Conservation (phyloP, 2,329 filamentous ascomycete genomes). For the Paecilomyces dactylethromorphus region DNA sequence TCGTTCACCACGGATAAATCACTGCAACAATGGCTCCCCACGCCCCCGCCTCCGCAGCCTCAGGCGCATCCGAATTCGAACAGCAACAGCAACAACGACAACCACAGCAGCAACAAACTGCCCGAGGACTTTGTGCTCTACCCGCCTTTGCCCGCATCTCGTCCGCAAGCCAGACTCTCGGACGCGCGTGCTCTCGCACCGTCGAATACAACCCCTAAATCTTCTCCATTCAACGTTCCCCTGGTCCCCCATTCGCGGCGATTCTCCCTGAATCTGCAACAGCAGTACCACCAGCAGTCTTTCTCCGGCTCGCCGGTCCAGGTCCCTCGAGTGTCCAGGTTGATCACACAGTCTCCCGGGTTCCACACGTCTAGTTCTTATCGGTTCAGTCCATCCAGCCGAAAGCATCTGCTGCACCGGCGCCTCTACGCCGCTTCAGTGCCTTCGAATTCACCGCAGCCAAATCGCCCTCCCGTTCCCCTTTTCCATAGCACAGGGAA, state of each 20-base stretch:
- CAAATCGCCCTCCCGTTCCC: conserved; percentile 33
- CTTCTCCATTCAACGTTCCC: conserved; percentile 16
- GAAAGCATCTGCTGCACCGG: conserved; percentile 18
- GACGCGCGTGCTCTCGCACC: conserved; percentile 28
- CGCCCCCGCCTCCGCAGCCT: conserved; percentile 37
- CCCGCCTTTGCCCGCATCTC: conserved; percentile 22
- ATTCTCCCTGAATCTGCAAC: conserved; percentile 30
- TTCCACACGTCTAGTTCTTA: conserved; percentile 32
- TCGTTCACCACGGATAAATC: conserved; percentile 45
- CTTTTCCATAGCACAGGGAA: conserved; percentile 27
- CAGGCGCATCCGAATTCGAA: conserved; percentile 29
- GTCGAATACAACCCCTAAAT: conserved; percentile 32
- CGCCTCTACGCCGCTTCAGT: conserved; percentile 31
- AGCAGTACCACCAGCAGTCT: conserved; percentile 26
- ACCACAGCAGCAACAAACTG: conserved; percentile 10
- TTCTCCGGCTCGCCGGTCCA: conserved; percentile 28
- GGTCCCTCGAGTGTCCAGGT: conserved; percentile 34
- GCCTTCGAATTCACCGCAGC: conserved; percentile 29
- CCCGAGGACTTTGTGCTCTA: conserved; percentile 42
- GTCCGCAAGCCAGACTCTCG: conserved; percentile 24
- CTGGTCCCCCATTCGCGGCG: conserved; percentile 27
- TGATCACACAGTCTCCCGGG: conserved; percentile 31
- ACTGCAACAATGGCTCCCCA: conserved; percentile 42
- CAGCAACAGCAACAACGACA: conserved; percentile 13
- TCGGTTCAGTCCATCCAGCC: conserved; percentile 28